Base-by-base conservation (phyloP, 805 yeast species). In the Saccharomycopsis sp. region DNA sequence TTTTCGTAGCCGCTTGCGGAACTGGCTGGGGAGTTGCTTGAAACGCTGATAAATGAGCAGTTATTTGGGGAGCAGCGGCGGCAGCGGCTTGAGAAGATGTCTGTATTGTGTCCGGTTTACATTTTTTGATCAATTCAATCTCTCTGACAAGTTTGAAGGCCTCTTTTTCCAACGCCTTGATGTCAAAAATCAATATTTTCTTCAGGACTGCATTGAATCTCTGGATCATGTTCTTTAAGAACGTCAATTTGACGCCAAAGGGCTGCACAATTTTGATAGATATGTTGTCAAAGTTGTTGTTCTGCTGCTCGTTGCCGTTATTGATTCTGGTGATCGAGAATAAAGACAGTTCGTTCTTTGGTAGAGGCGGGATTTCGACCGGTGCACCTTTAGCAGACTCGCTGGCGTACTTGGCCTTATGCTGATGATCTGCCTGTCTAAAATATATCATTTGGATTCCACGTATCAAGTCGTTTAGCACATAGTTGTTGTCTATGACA, bases 121-220 rank as follows among this genome's bases (percentile, higher is more conserved):
- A 5, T 3, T 40, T 24, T 18, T 34, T 34, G 15, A 20, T 3
- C 24, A 20, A 3, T 12, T 18, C 12, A 20, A 16, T 51, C 20
- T 18, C 24, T 7, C 12, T 15, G 9, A 21, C 18, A 14, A 24
- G 24, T n/a, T 53, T 41, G 34, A 23, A 12, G 12, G 29, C 37
- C 14, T 60, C 63, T 18, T 55, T 24, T 20, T 60, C 56, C 12
- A 61, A 47, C 23, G 57, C 52, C 44, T 55, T 59, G 20, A 61
- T 59, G 24, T 61, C 63, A 37, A 56, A 58, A 9, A 61, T 15
- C 12, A 61, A 46, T 18, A 61, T 21, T 51, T 61, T 61, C 55
- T 61, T 61, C 16, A 54, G 34, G 9, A 61, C 54, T 24, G 44
- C 56, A 44, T 56, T 56, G 29, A 58, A 50, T 53, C 58, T 61